A percentile compares a stretch with the other conserved stretches of the same genome.
These are phyloP conservation scores for Lablab purpureus DNA, from an alignment of 306 rosid genomes.

Conservation along the genomic window DNA sequence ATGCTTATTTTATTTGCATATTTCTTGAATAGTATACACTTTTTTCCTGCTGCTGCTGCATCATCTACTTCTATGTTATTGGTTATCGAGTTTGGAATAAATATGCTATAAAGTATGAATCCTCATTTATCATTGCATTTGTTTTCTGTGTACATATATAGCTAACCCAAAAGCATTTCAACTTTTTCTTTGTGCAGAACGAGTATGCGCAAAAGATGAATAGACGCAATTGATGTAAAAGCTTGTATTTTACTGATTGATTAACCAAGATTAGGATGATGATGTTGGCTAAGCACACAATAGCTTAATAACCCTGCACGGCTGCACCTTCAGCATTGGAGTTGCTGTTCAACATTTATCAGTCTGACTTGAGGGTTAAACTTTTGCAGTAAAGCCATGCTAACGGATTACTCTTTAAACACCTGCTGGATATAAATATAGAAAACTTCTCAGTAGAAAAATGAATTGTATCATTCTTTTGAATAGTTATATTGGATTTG, in stretches of 20 bases:
- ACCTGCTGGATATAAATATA: slow-evolving; percentile 21
- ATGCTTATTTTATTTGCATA: background rate
- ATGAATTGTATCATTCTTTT: slow-evolving; percentile 39
- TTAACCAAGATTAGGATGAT: slow-evolving; percentile 42
- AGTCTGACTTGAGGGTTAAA: slow-evolving; percentile 45
- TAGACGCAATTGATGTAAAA: slow-evolving; percentile 39
- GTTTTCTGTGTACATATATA: slow-evolving; percentile 2
- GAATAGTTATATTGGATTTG: slow-evolving; percentile 38
- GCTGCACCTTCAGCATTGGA: slow-evolving; percentile 37
- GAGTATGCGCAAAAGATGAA: slow-evolving; percentile 79
- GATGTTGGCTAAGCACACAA: slow-evolving; percentile 29
- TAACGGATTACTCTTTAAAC: slow-evolving; percentile 43
- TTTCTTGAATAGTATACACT: background rate
- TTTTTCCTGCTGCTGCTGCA: background rate
- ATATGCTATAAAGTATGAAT: slow-evolving; percentile 3
- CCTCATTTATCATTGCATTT: slow-evolving; percentile 13
- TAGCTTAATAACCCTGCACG: slow-evolving; percentile 23
- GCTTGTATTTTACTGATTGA: slow-evolving; percentile 26
- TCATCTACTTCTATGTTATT: background rate
- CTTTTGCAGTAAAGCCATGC: slow-evolving; percentile 31
- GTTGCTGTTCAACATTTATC: slow-evolving; percentile 41
- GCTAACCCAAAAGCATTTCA: slow-evolving; percentile 26
- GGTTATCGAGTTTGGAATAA: slow-evolving; percentile 12
- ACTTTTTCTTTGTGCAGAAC: slow-evolving; percentile 64
- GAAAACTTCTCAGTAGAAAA: slow-evolving; percentile 39